Conservation (phyloP, 768 basidiomycete genomes). For the Tricholoma hemisulphureum region DNA sequence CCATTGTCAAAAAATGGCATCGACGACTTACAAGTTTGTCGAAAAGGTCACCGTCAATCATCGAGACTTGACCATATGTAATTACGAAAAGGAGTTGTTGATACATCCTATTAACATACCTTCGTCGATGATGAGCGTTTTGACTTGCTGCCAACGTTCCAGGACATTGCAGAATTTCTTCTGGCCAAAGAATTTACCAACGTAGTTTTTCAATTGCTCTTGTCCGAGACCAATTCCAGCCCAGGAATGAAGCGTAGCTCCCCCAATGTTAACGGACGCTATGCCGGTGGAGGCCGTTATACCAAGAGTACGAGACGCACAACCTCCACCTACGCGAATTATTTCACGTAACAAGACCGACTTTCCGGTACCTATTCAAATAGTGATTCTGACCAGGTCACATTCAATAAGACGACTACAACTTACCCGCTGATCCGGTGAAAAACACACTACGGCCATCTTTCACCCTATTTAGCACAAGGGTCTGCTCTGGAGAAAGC, state of each 20-base stretch:
- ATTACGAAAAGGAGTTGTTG: background rate
- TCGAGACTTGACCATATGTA: slow-evolving; percentile 65
- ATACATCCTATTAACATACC: slow-evolving; percentile 45
- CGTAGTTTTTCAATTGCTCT: slow-evolving; percentile 49
- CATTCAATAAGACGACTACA: background rate
- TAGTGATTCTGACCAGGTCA: background rate
- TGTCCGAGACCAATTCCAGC: slow-evolving; percentile 77
- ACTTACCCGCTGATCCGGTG: slow-evolving; percentile 76
- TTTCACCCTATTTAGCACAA: slow-evolving; percentile 52
- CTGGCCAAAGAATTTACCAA: slow-evolving; percentile 51
- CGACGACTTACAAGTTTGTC: slow-evolving; percentile 65
- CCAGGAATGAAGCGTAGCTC: slow-evolving; percentile 79
- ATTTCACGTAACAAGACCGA: slow-evolving; percentile 79
- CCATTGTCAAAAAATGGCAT: background rate
- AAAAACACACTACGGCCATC: slow-evolving; percentile 73
- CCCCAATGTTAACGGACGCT: slow-evolving; percentile 81
- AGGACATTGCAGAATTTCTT: slow-evolving; percentile 38
- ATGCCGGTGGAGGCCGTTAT: slow-evolving; percentile 82
- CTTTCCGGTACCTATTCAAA: slow-evolving; percentile 49
- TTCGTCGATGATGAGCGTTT: slow-evolving; percentile 82
- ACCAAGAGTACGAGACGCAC: slow-evolving; percentile 42
- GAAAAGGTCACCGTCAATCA: slow-evolving; percentile 80
- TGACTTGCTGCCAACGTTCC: slow-evolving; percentile 59
- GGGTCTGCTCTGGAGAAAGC: slow-evolving; percentile 53
- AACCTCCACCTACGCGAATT: slow-evolving; percentile 45